These are phyloP conservation scores for Martiniozyma asiatica DNA, from an alignment of 1,139 yeast species.

Conservation along the genomic window DNA sequence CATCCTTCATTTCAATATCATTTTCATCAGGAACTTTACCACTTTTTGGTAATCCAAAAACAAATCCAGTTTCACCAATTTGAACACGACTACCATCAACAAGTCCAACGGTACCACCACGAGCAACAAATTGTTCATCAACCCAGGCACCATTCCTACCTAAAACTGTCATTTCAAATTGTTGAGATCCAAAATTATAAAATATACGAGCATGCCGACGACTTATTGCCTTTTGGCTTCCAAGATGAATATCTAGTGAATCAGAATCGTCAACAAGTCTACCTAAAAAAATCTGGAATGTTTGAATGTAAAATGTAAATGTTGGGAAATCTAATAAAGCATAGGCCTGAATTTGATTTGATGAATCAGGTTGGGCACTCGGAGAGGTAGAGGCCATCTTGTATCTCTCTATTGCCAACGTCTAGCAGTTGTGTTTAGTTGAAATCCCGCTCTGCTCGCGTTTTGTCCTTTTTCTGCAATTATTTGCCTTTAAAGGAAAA, in stretches of 20 bases:
- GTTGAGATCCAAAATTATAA: slow-evolving; percentile 87
- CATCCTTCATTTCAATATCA: slow-evolving; percentile 3
- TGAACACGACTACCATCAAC: slow-evolving; percentile 75
- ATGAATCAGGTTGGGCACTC: slow-evolving; percentile 1
- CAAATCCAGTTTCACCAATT: slow-evolving; percentile 84
- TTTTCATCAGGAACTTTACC: slow-evolving; percentile 10
- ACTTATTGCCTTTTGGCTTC: slow-evolving; percentile 83
- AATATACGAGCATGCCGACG: slow-evolving; percentile 89
- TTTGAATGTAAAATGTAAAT: slow-evolving; percentile 89
- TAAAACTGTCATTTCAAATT: slow-evolving; percentile 78
- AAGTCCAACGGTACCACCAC: slow-evolving; percentile 81
- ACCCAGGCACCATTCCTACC: slow-evolving; percentile 97
- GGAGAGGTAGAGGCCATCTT: too few relatives aligned
- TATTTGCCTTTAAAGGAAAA: too few relatives aligned
- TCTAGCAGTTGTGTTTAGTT: too few relatives aligned
- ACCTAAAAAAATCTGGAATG: slow-evolving; percentile 86
- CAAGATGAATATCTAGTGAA: slow-evolving; percentile 83
- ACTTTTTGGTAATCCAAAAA: slow-evolving; percentile 65
- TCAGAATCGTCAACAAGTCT: slow-evolving; percentile 66
- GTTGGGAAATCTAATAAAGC: slow-evolving; percentile 89
- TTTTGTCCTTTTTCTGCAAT: too few relatives aligned
- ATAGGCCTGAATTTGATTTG: slow-evolving; percentile 56
- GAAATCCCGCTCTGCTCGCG: too few relatives aligned
- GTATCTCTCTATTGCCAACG: too few relatives aligned
- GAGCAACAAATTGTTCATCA: slow-evolving; percentile 75